Percentiles rank a stretch among this genome's conserved stretches.
phyloP scores from a whole-genome alignment of 306 rosid species.

The Fagus sylvatica region DNA sequence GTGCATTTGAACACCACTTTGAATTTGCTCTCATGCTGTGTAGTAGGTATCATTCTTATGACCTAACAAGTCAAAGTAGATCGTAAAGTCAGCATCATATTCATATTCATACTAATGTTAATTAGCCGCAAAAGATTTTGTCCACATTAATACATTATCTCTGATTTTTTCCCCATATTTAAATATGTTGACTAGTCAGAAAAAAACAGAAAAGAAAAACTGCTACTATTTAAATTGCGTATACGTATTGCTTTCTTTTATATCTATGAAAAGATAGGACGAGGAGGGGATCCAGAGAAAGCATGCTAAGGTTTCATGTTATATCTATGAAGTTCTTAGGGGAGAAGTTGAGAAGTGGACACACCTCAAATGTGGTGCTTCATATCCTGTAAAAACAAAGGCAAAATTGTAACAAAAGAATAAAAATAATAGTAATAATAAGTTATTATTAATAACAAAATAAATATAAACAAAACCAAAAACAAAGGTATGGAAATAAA shows the following conservation, averaged over 20 bases:
- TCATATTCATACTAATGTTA: neutral
- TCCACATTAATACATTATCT: too few species aligned
- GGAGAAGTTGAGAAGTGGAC: neutral
- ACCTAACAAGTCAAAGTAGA: neutral
- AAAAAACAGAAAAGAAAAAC: neutral
- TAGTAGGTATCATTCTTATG: neutral
- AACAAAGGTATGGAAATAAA: too few species aligned
- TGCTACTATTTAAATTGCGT: neutral
- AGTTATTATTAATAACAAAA: too few species aligned
- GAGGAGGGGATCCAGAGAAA: neutral
- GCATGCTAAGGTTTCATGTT: neutral
- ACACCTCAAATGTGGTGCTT: constrained; percentile 36
- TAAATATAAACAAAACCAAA: too few species aligned
- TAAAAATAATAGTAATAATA: too few species aligned
- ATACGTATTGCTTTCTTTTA: neutral
- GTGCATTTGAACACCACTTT: too few species aligned
- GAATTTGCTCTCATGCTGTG: too few species aligned
- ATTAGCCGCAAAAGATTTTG: too few species aligned
- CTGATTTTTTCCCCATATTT: neutral
- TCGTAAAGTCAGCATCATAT: neutral
- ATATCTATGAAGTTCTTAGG: neutral
- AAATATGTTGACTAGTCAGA: neutral
- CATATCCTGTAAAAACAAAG: constrained; percentile 16
- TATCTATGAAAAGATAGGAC: neutral
- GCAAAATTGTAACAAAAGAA: too few species aligned